Conservation (phyloP, 2,329 filamentous ascomycete genomes). For the Penicillium sp. region DNA sequence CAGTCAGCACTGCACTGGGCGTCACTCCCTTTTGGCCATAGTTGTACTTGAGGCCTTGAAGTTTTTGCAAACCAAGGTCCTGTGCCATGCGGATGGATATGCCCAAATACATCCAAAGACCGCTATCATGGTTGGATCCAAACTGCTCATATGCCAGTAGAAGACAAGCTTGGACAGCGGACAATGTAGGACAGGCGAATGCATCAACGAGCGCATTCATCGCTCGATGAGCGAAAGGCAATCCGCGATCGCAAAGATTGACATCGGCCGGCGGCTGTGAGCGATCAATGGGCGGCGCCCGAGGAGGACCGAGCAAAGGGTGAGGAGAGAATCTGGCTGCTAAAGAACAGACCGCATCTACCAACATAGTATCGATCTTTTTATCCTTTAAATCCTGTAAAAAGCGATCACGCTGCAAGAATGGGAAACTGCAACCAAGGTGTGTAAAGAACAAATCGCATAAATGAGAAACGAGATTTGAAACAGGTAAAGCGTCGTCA, state of each 20-base stretch:
- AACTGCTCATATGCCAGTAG: slow-evolving; percentile 88
- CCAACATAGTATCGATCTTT: slow-evolving; percentile 77
- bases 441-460: slow-evolving; percentile 80
- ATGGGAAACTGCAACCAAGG: slow-evolving; percentile 83
- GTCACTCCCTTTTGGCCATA: slow-evolving; percentile 58
- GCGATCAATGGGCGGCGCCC: slow-evolving; percentile 55
- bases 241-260: slow-evolving; percentile 67
- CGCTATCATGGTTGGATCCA: slow-evolving; percentile 83
- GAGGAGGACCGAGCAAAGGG: slow-evolving; percentile 51
- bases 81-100: slow-evolving; percentile 82
- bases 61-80: slow-evolving; percentile 78
- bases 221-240: slow-evolving; percentile 77
- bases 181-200: slow-evolving; percentile 78
- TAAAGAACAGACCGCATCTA: slow-evolving; percentile 81
- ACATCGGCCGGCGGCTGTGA: slow-evolving; percentile 34
- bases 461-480: slow-evolving; percentile 73
- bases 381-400: slow-evolving; percentile 77
- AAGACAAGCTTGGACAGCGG: slow-evolving; percentile 79
- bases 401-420: slow-evolving; percentile 72
- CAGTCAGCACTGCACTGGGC: slow-evolving; percentile 56
- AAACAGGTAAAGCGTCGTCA: slow-evolving; percentile 69
- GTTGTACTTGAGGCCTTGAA: slow-evolving; percentile 68
- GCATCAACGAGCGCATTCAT: slow-evolving; percentile 82
- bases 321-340: slow-evolving; percentile 76
- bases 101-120: slow-evolving; percentile 90